Evolutionary conservation across 2,329 filamentous ascomycete species (phyloP).

Genomic region (Ploettnerulaceae sp.): DNA sequence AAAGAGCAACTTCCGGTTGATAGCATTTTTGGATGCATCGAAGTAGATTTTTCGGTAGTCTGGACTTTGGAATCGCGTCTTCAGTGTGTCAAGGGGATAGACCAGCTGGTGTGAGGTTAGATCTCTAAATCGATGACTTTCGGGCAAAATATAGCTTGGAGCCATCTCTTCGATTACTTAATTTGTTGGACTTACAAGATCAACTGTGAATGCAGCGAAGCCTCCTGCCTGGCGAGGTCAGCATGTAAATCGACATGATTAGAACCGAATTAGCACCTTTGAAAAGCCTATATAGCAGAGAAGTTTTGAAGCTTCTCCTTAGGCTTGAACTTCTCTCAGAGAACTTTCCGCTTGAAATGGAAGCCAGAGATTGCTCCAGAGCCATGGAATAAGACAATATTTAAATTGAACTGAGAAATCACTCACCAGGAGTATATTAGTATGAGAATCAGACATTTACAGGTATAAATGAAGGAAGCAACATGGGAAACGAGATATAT

Average conservation of each 20-base stretch:
- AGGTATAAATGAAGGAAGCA: conserved; percentile 12
- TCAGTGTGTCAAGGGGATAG: conserved; percentile 76
- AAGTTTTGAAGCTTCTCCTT: too few species aligned
- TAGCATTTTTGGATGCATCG: conserved; percentile 48
- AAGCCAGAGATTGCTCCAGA: too few species aligned
- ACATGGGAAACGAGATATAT: not conserved
- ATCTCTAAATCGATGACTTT: too few species aligned
- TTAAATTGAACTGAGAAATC: not conserved
- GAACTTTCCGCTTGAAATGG: not conserved
- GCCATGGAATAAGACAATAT: not conserved
- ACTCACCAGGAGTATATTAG: conserved; percentile 54
- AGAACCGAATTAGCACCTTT: too few species aligned
- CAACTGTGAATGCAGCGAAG: conserved; percentile 65
- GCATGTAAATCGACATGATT: not conserved
- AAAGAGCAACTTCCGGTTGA: conserved; percentile 54
- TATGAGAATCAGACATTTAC: conserved; percentile 45
- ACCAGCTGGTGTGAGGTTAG: too few species aligned
- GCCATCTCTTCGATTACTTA: not conserved
- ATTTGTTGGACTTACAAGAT: conserved; percentile 1
- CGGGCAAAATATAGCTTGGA: too few species aligned
- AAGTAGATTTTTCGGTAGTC: conserved; percentile 66
- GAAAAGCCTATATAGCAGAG: too few species aligned
- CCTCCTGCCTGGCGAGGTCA: conserved; percentile 63
- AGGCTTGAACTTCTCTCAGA: too few species aligned
- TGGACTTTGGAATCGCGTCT: conserved; percentile 77